phyloP scores from a whole-genome alignment of 768 basidiomycete species.

The Termitomyces sp. region DNA sequence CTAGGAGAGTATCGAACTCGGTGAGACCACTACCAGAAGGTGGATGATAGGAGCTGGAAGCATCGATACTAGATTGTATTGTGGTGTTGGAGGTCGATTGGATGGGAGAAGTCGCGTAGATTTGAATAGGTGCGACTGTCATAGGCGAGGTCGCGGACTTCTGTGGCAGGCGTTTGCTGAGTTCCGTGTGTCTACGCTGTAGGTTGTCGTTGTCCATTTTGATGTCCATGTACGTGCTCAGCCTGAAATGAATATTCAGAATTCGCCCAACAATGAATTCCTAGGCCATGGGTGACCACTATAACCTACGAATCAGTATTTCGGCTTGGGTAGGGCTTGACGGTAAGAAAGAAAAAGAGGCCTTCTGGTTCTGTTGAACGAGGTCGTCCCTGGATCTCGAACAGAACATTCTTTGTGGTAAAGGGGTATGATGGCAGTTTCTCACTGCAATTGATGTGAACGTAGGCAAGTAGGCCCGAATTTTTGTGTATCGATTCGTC shows the following conservation, averaged over 20 bases:
- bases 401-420: slow-evolving; percentile 48
- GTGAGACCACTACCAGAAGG: slow-evolving; percentile 3
- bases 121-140: slow-evolving; percentile 23
- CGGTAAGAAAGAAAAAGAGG: slow-evolving; percentile 70
- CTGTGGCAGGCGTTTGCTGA: slow-evolving; percentile 28
- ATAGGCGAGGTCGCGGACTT: slow-evolving; percentile 19
- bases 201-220: slow-evolving; percentile 86
- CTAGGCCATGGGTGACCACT: slow-evolving; percentile 15
- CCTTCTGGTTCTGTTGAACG: slow-evolving; percentile 41
- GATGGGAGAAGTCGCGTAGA: slow-evolving; percentile 35
- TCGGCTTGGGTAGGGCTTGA: slow-evolving; percentile 74
- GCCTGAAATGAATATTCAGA: slow-evolving; percentile 33
- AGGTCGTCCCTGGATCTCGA: slow-evolving; percentile 69
- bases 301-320: slow-evolving; percentile 73
- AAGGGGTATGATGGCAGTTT: slow-evolving; percentile 17
- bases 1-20: slow-evolving; percentile 9
- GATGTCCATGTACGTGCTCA: slow-evolving; percentile 75
- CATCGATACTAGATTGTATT: slow-evolving; percentile 5
- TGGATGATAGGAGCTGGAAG: slow-evolving; percentile 8
- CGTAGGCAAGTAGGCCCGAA: slow-evolving; percentile 52
- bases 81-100: slow-evolving; percentile 7
- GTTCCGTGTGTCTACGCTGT: slow-evolving; percentile 52
- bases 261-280: neutral
- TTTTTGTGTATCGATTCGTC: slow-evolving; percentile 48
- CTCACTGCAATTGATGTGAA: slow-evolving; percentile 54